phyloP scores from a whole-genome alignment of 805 yeast genomes.

The Ogataea ganodermae region DNA sequence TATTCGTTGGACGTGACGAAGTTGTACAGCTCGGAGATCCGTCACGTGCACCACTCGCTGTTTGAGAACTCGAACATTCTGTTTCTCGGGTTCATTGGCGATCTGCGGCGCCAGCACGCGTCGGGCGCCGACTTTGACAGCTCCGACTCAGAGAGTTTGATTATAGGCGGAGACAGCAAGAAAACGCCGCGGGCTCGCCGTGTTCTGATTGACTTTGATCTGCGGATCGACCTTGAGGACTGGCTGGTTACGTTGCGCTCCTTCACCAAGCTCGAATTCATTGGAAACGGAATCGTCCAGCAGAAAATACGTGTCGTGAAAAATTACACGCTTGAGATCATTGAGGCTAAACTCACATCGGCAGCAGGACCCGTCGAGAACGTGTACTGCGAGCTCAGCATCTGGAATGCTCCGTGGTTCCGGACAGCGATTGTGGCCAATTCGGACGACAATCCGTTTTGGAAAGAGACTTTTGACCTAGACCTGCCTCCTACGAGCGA shows the following conservation, averaged over 20 bases:
- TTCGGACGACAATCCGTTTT: constrained; percentile 57
- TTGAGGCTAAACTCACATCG: constrained; percentile 60
- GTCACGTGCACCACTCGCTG: constrained; percentile 63
- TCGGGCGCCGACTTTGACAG: constrained; percentile 30
- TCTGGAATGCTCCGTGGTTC: constrained; percentile 79
- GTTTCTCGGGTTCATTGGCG: constrained; percentile 57
- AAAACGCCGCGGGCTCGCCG: constrained; percentile 27
- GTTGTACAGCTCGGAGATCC: constrained; percentile 60
- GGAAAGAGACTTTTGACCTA: constrained; percentile 78
- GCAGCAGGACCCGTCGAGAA: constrained; percentile 9
- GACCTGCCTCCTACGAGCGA: constrained; percentile 58
- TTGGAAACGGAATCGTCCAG: constrained; percentile 26
- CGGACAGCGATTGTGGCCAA: constrained; percentile 66
- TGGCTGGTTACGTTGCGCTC: constrained; percentile 72
- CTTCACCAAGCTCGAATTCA: constrained; percentile 59
- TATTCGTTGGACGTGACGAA: constrained; percentile 58
- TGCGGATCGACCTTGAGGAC: constrained; percentile 70
- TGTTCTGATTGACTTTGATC: constrained; percentile 61
- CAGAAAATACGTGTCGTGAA: constrained; percentile 56
- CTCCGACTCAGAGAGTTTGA: constrained; percentile 10
- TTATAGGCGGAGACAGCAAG: constrained; percentile 13
- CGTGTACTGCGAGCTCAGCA: constrained; percentile 67
- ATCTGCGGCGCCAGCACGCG: constrained; percentile 48
- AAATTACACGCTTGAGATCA: constrained; percentile 53
- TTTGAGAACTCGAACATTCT: constrained; percentile 60